Base-by-base conservation (phyloP, 2,329 filamentous ascomycete genomes). In the Thelonectria discophora region DNA sequence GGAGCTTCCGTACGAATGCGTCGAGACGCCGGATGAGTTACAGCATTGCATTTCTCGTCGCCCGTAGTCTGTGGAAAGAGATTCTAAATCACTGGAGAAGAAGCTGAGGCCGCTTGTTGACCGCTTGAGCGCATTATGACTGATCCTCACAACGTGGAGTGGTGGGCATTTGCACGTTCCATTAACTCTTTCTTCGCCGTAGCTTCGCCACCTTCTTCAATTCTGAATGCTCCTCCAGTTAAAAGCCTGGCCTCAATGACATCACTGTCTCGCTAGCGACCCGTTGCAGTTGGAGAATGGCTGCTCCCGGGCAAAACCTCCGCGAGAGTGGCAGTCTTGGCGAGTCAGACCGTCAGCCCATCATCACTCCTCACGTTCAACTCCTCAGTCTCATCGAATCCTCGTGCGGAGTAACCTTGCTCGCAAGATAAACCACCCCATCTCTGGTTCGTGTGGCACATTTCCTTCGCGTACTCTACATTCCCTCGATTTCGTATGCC, bases 361-460 rank as follows among this genome's bases (percentile, higher is more conserved):
- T 54, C 17, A 10, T 32, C 13, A 21, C 48, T 39, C 32, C 30
- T 18, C 34, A 8, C 15, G 34, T 37, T 37, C 34, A 15, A 37
- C 34, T 37, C 34, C 34, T 37, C 34, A 37, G 11, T 13, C 47
- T 48, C 39, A 17, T 24, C 17, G 37, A 24, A 13, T 51, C 46
- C 18, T 45, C 55, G 30, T 58, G 55, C 55, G 30, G 32, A 58
- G 55, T 58, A 58, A 32, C 47, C 47, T 39, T 39, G 40, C 48
- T 17, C n/a, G 7, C 11, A 43, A 1, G 18, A 8, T 7, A 20
- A 18, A 42, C 50, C 20, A 42, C 8, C 49, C 37, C 34, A 40
- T 9, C 27, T 37, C 49, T 20, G 13, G 49, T n/a, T 27, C 12
- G 6, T 8, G 32, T 17, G 13, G 21, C 24, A 7, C 20, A 20